A percentile compares a stretch with the other conserved stretches of the same genome.
These are phyloP conservation scores for Globisporangium carolinianum DNA, from an alignment of 352 stramenopile genomes.

Conservation along the genomic window DNA sequence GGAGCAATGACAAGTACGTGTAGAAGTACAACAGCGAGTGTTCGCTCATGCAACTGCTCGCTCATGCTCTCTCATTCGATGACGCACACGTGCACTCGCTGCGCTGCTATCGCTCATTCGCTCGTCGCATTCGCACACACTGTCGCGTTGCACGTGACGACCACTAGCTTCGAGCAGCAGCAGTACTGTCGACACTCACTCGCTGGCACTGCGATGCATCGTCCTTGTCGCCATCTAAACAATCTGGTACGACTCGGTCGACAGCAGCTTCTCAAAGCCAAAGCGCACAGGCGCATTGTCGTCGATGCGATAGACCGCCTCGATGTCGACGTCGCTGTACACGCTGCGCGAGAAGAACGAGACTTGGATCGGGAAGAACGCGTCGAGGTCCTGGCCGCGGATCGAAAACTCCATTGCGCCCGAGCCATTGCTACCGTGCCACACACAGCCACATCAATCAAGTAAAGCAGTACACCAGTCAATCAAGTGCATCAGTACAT, in stretches of 20 bases:
- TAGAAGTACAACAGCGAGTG: not conserved
- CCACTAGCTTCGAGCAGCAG: too few species aligned
- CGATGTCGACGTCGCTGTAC: conserved; percentile 82
- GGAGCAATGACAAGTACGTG: too few species aligned
- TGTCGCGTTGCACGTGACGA: too few species aligned
- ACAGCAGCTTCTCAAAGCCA: conserved; percentile 84
- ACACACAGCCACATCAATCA: conserved; percentile 3
- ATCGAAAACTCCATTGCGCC: conserved; percentile 81
- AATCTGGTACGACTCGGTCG: conserved; percentile 84
- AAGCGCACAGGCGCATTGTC: conserved; percentile 71
- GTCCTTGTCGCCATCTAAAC: conserved; percentile 41
- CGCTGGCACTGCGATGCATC: conserved; percentile 1
- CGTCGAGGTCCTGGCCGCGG: conserved; percentile 70
- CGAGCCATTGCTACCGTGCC: conserved; percentile 59
- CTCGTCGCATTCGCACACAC: not conserved
- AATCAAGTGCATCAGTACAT: too few species aligned
- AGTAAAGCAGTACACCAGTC: too few species aligned
- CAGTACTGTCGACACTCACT: not conserved
- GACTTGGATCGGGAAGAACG: conserved; percentile 84
- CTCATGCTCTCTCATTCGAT: not conserved
- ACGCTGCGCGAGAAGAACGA: conserved; percentile 86
- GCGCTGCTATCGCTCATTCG: not conserved
- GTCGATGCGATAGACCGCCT: conserved; percentile 63
- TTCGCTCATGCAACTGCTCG: not conserved
- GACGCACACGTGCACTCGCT: not conserved